Base-by-base conservation (phyloP, 2,329 filamentous ascomycete species). In the Exophiala dermatitidis region DNA sequence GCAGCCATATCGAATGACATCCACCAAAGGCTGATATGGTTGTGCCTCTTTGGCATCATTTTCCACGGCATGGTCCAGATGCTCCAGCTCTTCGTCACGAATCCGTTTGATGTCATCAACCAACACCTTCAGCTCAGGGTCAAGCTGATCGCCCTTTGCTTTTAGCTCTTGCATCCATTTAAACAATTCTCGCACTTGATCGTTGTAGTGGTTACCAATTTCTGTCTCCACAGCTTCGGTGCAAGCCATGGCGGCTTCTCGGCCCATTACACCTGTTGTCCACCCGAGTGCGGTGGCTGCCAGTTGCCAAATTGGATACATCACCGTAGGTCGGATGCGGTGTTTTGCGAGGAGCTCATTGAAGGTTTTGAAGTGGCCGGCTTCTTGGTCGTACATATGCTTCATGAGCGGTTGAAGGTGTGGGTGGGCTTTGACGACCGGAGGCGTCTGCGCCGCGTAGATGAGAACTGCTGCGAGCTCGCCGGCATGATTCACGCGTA, bases 331-430 rank as follows among this genome's bases (percentile, higher is more conserved):
- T 0, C 93, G 87, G 48, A 98, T 83, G 52, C 90, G 88, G 70
- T 97, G 93, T 65, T 84, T 86, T 12, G 86, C 83, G 3, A 97
- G 76, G 29, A 97, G 78, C 2, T 75, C 65, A 70, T 95, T 95
- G 78, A 97, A 98, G 34, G 84, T 93, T 3, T 74, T 71, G 63
- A 97, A 83, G 71, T 98, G 93, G 5, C 83, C 85, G 8, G 82
- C 89, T 75, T 98, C 93, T 69, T 98, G 93, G 65, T 93, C 88
- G 75, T 95, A 90, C 93, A 98, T 98, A 77, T 97, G 93, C 64
- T 84, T 82, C 89, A 98, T 95, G 32, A 97, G 74, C 0, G 89
- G 86, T 4, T 88, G 85, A 12, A 98, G 83, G 67, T 95, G 87
- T 1, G 93, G 91, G 68, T 96, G 85, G 3, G 85, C 81, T 60